Base-by-base conservation (phyloP, 495 filamentous ascomycete genomes). In the Jackrogersella minutella region DNA sequence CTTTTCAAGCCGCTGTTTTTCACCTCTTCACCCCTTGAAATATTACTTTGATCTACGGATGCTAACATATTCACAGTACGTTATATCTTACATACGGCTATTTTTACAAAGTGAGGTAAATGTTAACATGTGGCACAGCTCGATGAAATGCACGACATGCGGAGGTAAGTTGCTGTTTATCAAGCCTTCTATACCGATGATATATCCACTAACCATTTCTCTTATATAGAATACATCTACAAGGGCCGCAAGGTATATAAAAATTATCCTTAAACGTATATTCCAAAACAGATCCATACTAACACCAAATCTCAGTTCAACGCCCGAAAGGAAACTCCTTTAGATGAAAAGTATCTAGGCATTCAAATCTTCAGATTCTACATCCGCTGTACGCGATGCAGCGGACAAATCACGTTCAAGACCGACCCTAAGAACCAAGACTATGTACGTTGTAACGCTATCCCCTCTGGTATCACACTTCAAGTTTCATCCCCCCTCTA, bases 341-440 rank as follows among this genome's bases (percentile, higher is more conserved):
- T 47, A 5, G 92, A 95, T 37, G 93, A 98, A 72, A 91, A 89
- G 65, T 99, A 99, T 80, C 86, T 94, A 60, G 81, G 81, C 54
- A 97, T 99, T 62, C 85, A 90, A 62, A 93, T 98, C 55, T 95
- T 89, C 81, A 68, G 70, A 50, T 69, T 69, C 44, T 69, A 69
- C 51, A 99, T 99, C 71, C 84, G 91, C 1, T 99, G 96, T 78
- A 97, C 95, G 62, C 80, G 93, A 43, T 99, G 96, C 77, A 86
- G 81, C 36, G 90, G 84, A 14, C 93, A 98, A 76, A 96, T 99
- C 70, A 93, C 92, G 0, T 98, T 97, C 81, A 89, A 90, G 62
- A 98, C 96, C 0, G 95, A 98, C 62, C 96, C 96, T 0, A 93
- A 94, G 77, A 91, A 91, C 57, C 93, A 93, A 85, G 93, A 98